Evolutionary conservation across 495 filamentous ascomycete genomes (phyloP), one percentile per base, ranked within the genome.

Genomic region (Aspergillus nanangensis): DNA sequence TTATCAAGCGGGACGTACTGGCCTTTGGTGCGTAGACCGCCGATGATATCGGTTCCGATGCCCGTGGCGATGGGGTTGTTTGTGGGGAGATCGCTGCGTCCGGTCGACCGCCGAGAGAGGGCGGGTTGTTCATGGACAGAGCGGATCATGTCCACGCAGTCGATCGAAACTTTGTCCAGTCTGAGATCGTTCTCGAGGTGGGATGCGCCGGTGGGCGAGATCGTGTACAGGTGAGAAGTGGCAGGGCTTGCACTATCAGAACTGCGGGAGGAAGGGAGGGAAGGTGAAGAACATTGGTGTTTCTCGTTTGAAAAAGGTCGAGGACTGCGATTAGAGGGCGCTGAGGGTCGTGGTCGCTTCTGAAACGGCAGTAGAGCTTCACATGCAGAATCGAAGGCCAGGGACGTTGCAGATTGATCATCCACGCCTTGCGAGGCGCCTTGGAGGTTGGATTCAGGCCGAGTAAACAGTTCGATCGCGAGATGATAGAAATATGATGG

Each of bases 401-500:
- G 45, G 4, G 53, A 56, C 2, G 52, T 52, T 14, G 48, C 43
- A 20, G 53, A 48, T 21, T 40, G 41, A 15, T 45, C 27, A 5
- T 47, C 41, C 17, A 43, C 34, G 17, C 32, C 45, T 11, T 45
- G 27, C 7, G 55, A 52, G 27, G 55, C 45, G 15, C 39, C 34
- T 45, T 31, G 33, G 18, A 51, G 40, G 48, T 69, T 61, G 13
- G 75, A 67, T 43, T 73, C 66, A 48, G 78, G 63, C 64, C 85
- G 84, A 41, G 50, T 44, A 32, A 68, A 57, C 11, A 96, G 74
- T 75, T 97, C 92, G 58, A 98, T 79, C 55, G 83, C 82, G 22
- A 98, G 63, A 58, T 97, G 92, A 56, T 91, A 98, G 66, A 90
- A 91, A 67, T 93, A 96, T 25, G 86, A 82, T 70, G 87, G 87